Conservation (phyloP, 1,284 basidiomycete genomes). For the Grifola frondosa region DNA sequence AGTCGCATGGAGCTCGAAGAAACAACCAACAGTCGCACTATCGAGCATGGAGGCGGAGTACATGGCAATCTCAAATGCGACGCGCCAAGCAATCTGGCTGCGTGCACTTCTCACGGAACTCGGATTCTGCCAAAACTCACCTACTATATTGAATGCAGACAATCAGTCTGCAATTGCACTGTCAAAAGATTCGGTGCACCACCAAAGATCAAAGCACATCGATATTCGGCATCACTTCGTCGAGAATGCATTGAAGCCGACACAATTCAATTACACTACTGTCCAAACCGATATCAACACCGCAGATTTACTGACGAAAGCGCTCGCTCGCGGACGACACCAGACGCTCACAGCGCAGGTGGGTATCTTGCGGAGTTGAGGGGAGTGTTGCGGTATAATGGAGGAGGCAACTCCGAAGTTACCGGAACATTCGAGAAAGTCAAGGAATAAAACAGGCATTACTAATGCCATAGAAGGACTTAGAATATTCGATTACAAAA, state of each 20-base stretch:
- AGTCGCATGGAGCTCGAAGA: conserved; percentile 31
- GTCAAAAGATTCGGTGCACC: conserved; percentile 4
- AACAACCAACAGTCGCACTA: conserved; percentile 26
- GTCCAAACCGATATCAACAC: conserved; percentile 26
- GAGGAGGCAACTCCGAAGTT: no score
- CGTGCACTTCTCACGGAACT: conserved; percentile 17
- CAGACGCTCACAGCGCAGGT: no score
- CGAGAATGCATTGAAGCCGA: conserved; percentile 28
- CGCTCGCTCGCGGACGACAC: conserved; percentile 11
- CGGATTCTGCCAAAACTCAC: not conserved
- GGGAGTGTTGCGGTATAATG: no score
- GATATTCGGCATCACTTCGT: conserved; percentile 39
- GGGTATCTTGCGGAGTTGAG: no score
- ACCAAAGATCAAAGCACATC: conserved; percentile 43
- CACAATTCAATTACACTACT: conserved; percentile 21
- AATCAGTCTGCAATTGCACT: conserved; percentile 1
- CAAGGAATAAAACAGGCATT: no score
- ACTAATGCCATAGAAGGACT: no score
- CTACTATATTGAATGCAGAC: not conserved
- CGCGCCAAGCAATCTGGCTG: conserved; percentile 22
- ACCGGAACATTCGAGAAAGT: no score
- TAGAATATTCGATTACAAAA: no score
- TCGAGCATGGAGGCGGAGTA: conserved; percentile 38
- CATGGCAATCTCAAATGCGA: conserved; percentile 22
- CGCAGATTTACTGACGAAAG: conserved; percentile 31